phyloP scores from a whole-genome alignment of 2,329 filamentous ascomycete species.

The Diaporthe amygdali region DNA sequence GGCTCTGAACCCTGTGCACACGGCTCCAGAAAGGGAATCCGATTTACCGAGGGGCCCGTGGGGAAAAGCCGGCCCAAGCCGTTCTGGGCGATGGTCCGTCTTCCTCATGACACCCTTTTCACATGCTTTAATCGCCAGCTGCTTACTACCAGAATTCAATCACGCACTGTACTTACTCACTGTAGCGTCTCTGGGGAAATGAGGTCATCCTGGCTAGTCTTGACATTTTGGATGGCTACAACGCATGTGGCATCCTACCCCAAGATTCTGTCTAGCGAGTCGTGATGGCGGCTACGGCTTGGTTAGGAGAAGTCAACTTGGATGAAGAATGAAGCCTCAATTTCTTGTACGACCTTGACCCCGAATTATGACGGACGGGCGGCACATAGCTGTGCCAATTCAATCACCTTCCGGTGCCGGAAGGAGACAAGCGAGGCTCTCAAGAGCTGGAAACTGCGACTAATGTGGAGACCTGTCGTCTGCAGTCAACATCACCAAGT shows the following conservation, averaged over 20 bases:
- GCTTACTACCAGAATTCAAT: not conserved
- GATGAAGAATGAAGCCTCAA: not conserved
- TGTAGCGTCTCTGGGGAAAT: slow-evolving; percentile 5
- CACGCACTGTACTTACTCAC: not conserved
- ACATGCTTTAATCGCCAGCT: slow-evolving; percentile 20
- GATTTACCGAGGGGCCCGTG: slow-evolving; percentile 23
- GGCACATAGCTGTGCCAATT: not conserved
- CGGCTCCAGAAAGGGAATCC: slow-evolving; percentile 14
- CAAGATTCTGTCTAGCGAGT: too few relatives aligned
- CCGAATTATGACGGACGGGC: not conserved
- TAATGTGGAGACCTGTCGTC: not conserved
- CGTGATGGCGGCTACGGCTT: not conserved
- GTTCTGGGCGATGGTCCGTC: slow-evolving; percentile 1
- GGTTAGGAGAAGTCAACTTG: not conserved
- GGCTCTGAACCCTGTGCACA: slow-evolving; percentile 21
- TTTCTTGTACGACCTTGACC: not conserved
- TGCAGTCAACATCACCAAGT: not conserved
- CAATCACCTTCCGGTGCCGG: not conserved
- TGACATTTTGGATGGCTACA: too few relatives aligned
- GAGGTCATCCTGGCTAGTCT: slow-evolving; percentile 21
- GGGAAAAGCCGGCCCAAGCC: slow-evolving; percentile 19
- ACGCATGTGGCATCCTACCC: not conserved
- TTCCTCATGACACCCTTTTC: slow-evolving; percentile 6
- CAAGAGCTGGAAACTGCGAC: not conserved
- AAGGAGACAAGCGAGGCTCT: not conserved